These are phyloP conservation scores for Leccinum laetum DNA, from an alignment of 1,284 basidiomycete genomes.

Conservation along the genomic window DNA sequence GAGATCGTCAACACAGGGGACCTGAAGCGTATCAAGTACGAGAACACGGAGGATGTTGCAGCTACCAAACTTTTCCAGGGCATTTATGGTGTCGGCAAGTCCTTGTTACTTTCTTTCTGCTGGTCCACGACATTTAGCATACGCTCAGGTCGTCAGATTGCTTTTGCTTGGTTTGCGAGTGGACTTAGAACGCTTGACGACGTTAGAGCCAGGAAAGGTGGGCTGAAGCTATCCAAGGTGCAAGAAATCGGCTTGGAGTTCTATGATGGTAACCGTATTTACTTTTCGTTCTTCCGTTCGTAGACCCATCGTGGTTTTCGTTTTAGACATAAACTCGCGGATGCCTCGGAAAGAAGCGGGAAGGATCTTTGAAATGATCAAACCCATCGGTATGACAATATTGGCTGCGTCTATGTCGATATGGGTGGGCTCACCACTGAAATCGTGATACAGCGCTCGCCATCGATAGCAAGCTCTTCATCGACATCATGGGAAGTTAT, in stretches of 20 bases:
- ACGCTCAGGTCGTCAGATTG: slow-evolving; percentile 54
- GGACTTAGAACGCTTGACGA: slow-evolving; percentile 84
- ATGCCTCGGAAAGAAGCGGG: slow-evolving; percentile 84
- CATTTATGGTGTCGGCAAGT: slow-evolving; percentile 84
- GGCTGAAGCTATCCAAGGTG: slow-evolving; percentile 58
- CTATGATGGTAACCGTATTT: slow-evolving; percentile 62
- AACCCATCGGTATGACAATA: slow-evolving; percentile 54
- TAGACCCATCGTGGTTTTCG: neutral
- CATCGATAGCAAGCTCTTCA: slow-evolving; percentile 70
- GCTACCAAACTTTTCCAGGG: slow-evolving; percentile 63
- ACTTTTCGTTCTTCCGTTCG: neutral
- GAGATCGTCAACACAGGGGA: slow-evolving; percentile 75
- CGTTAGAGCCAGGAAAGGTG: slow-evolving; percentile 55
- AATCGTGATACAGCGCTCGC: slow-evolving; percentile 49
- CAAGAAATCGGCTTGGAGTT: slow-evolving; percentile 79
- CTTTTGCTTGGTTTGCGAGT: slow-evolving; percentile 70
- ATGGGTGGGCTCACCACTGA: neutral
- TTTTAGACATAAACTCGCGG: slow-evolving; percentile 69
- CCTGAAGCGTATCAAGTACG: slow-evolving; percentile 59
- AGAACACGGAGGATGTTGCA: slow-evolving; percentile 59
- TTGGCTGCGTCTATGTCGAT: neutral
- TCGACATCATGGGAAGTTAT: slow-evolving; percentile 92
- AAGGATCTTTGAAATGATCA: slow-evolving; percentile 71
- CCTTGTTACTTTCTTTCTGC: neutral
- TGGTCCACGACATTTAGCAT: neutral